Percentiles rank a stretch among this genome's conserved stretches.
These are phyloP conservation scores for Abrus precatorius DNA, from an alignment of 306 rosid species.

Conservation along the genomic window DNA sequence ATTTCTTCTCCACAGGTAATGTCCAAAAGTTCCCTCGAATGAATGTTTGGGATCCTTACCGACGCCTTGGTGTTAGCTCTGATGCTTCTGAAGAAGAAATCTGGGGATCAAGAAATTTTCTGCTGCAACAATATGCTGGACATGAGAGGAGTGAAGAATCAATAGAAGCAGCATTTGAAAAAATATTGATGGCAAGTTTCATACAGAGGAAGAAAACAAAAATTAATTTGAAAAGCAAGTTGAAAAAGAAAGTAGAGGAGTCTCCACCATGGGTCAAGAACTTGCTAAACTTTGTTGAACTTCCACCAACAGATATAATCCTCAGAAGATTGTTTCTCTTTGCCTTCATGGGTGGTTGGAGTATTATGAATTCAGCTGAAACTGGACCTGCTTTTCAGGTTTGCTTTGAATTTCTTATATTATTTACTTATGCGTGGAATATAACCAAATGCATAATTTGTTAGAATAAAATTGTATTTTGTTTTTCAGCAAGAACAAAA, in stretches of 20 bases:
- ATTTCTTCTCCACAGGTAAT: constrained; percentile 62
- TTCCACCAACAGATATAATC: constrained; percentile 84
- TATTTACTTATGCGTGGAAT: not conserved
- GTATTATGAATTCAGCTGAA: constrained; percentile 95
- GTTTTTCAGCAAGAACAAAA: not conserved
- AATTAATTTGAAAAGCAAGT: constrained; percentile 89
- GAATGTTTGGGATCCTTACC: constrained; percentile 89
- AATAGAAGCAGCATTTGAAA: constrained; percentile 96
- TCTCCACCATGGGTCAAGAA: constrained; percentile 97
- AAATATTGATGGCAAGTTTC: constrained; percentile 89
- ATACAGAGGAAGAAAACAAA: constrained; percentile 88
- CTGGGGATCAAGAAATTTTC: constrained; percentile 94
- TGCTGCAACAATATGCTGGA: constrained; percentile 91
- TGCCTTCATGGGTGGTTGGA: constrained; percentile 98
- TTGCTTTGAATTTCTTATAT: constrained; percentile 51
- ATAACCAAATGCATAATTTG: constrained; percentile 31
- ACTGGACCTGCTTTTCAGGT: constrained; percentile 99
- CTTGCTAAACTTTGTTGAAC: constrained; percentile 82
- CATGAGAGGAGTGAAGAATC: constrained; percentile 96
- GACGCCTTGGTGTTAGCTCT: constrained; percentile 79
- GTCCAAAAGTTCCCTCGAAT: constrained; percentile 75
- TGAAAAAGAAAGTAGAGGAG: constrained; percentile 97
- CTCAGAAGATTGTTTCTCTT: constrained; percentile 93
- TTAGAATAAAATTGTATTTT: constrained; percentile 17
- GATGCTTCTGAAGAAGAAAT: constrained; percentile 98